Conservation (phyloP, 495 filamentous ascomycete species). For the Lophium mytilinum region DNA sequence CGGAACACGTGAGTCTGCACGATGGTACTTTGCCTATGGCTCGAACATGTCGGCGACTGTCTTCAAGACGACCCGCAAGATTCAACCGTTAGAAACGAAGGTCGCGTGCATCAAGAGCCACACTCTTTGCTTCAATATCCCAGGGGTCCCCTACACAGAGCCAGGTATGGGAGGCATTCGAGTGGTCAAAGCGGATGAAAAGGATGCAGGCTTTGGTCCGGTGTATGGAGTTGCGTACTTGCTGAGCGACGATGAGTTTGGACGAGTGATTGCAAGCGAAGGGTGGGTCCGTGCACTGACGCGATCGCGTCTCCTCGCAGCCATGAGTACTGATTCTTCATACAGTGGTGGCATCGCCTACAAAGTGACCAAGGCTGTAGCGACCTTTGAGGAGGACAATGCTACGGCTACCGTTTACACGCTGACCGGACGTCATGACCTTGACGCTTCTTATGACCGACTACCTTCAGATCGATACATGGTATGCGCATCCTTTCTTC, state of each 20-base stretch:
- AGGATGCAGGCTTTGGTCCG: not conserved
- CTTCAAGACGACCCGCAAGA: not conserved
- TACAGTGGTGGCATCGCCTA: conserved; percentile 1
- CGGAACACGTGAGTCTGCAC: not conserved
- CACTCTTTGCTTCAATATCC: conserved; percentile 8
- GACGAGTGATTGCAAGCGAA: conserved; percentile 5
- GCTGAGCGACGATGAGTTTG: not conserved
- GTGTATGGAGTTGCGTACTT: conserved; percentile 9
- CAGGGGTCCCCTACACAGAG: conserved; percentile 9
- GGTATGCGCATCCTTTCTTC: not conserved
- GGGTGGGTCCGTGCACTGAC: not conserved
- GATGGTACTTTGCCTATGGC: conserved; percentile 16
- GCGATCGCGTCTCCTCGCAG: not conserved
- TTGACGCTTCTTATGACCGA: not conserved
- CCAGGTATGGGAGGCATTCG: conserved; percentile 9
- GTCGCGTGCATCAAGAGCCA: not conserved
- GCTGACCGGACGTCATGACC: not conserved
- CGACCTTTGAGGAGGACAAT: not conserved
- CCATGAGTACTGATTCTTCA: not conserved
- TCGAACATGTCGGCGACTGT: conserved; percentile 8
- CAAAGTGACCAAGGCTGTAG: not conserved
- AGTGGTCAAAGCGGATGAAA: not conserved
- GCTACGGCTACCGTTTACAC: not conserved
- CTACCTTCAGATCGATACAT: not conserved
- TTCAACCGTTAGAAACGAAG: conserved; percentile 1